Evolutionary conservation across 495 filamentous ascomycete genomes (phyloP).

Genomic region (Aspergillus kassunensis): DNA sequence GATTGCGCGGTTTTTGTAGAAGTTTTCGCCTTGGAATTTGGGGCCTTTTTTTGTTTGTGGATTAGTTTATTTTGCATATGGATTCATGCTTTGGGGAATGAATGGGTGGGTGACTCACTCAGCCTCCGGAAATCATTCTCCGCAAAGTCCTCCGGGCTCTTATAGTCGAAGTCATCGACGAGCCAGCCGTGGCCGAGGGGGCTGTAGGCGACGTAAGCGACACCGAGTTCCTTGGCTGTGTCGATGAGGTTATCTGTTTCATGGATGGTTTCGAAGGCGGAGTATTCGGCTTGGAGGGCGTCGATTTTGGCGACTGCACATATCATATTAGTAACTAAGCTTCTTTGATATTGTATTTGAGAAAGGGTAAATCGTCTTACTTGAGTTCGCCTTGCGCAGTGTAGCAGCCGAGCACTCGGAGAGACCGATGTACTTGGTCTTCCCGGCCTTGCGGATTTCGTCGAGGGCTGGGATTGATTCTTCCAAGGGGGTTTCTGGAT

Average conservation of each 20-base stretch:
- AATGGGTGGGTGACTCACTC: constrained; percentile 18
- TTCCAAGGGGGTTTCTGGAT: constrained; percentile 42
- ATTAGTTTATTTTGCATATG: neutral
- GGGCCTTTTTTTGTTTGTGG: constrained; percentile 23
- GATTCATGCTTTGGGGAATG: no score
- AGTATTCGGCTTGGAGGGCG: constrained; percentile 50
- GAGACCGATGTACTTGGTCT: constrained; percentile 46
- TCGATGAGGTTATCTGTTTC: constrained; percentile 40
- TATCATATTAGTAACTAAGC: neutral
- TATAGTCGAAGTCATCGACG: constrained; percentile 40
- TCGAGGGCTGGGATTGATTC: constrained; percentile 46
- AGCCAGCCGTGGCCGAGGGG: constrained; percentile 46
- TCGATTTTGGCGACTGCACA: constrained; percentile 45
- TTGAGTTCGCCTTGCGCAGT: constrained; percentile 42
- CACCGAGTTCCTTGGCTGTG: constrained; percentile 35
- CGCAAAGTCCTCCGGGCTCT: constrained; percentile 42
- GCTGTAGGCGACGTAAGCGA: constrained; percentile 44
- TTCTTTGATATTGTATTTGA: no score
- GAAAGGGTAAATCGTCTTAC: constrained; percentile 18
- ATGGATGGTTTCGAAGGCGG: constrained; percentile 47
- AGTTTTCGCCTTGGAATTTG: constrained; percentile 50
- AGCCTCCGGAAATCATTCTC: constrained; percentile 40
- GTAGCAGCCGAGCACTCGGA: constrained; percentile 44
- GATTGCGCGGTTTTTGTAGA: constrained; percentile 44
- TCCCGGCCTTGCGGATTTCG: constrained; percentile 41